A percentile compares a stretch with the other conserved stretches of the same genome.
Evolutionary conservation across 2,329 filamentous ascomycete genomes (phyloP).

Genomic region (Claviceps fusiformis): DNA sequence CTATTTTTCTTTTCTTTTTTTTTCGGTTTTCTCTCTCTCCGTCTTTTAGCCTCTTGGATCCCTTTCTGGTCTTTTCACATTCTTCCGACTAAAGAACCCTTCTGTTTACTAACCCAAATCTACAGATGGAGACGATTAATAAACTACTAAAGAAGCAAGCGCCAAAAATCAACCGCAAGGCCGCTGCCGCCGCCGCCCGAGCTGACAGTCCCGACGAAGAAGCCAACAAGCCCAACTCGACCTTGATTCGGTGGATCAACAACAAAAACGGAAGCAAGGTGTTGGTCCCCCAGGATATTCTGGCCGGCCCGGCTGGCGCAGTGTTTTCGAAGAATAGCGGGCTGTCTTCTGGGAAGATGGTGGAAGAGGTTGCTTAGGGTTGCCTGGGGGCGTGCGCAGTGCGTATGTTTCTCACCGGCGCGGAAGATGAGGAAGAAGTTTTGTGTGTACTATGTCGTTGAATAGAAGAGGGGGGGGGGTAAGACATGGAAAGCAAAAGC

Average conservation of each 20-base stretch:
- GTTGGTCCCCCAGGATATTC: constrained; percentile 54
- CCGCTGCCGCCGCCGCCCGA: constrained; percentile 26
- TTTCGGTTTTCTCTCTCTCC: background rate
- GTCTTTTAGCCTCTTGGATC: no score
- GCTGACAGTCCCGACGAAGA: constrained; percentile 36
- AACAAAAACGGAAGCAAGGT: constrained; percentile 49
- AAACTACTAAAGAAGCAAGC: constrained; percentile 78
- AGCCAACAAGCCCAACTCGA: constrained; percentile 37
- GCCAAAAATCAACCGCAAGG: constrained; percentile 53
- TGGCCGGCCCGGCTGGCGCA: constrained; percentile 46
- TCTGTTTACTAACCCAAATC: background rate
- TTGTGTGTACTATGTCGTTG: background rate
- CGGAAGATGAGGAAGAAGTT: background rate
- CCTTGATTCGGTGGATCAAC: constrained; percentile 59
- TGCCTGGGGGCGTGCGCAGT: constrained; percentile 14
- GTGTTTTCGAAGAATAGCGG: constrained; percentile 33
- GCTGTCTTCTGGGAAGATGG: constrained; percentile 32
- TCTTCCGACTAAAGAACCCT: no score
- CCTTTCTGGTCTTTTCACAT: background rate
- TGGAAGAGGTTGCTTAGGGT: constrained; percentile 37
- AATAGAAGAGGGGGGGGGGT: no score
- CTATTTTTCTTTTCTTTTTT: no score
- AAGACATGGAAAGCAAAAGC: background rate
- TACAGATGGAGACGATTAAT: constrained; percentile 79
- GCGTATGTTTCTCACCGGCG: background rate